Conservation (phyloP, 2,329 filamentous ascomycete genomes). For the Periglandula ipomoeae region DNA sequence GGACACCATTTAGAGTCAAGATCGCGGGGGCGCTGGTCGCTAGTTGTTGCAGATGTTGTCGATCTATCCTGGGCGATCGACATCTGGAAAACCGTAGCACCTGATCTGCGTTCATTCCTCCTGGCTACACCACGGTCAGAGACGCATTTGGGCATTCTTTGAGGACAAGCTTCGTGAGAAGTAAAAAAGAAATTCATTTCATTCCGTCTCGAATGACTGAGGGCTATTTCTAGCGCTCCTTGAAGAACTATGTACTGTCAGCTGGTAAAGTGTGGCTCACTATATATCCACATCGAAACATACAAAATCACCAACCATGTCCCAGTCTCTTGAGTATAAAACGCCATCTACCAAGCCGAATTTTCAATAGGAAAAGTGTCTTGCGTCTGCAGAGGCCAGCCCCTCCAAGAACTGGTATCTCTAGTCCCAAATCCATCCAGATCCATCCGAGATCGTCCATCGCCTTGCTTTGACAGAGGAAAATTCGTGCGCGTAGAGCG, state of each 20-base stretch:
- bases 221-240: not conserved
- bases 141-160: too few relatives aligned
- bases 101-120: too few relatives aligned
- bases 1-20: too few relatives aligned
- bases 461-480: conserved; percentile 1
- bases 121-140: too few relatives aligned
- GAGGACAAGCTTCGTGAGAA: too few relatives aligned
- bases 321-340: conserved; percentile 4
- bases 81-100: too few relatives aligned
- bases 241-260: not conserved
- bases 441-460: not conserved
- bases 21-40: too few relatives aligned
- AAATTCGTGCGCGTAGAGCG: conserved; percentile 3
- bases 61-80: too few relatives aligned
- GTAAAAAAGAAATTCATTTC: not conserved
- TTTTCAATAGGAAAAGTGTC: not conserved
- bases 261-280: not conserved
- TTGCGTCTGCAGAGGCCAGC: conserved; percentile 4
- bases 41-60: too few relatives aligned
- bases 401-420: conserved; percentile 7
- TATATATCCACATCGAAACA: conserved; percentile 17
- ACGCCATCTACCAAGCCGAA: conserved; percentile 3
- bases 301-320: conserved; percentile 17
- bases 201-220: not conserved
- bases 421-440: conserved; percentile 4